Conservation (phyloP, 257 asterid species). For the Gentiana straminea region DNA sequence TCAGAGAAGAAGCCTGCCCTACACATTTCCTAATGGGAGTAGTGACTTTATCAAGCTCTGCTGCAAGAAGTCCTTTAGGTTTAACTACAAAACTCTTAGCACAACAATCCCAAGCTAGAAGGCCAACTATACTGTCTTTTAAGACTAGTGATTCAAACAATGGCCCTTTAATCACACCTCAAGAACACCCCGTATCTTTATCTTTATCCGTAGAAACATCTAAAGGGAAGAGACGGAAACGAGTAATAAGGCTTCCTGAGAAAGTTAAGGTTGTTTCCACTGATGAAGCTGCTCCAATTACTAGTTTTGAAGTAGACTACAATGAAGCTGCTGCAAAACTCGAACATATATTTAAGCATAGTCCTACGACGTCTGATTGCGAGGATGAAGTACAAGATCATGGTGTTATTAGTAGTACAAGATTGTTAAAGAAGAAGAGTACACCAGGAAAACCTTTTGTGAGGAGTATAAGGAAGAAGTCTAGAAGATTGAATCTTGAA, state of each 20-base stretch:
- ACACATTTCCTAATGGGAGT: conserved; percentile 34
- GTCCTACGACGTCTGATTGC: conserved; percentile 30
- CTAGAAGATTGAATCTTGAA: conserved; percentile 58
- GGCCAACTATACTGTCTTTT: conserved; percentile 41
- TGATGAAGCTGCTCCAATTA: conserved; percentile 39
- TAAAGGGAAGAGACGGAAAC: conserved; percentile 34
- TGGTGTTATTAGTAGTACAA: conserved; percentile 27
- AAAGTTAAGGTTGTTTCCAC: conserved; percentile 43
- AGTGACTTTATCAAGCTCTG: conserved; percentile 43
- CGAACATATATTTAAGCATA: conserved; percentile 47
- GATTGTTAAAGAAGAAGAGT: conserved; percentile 28
- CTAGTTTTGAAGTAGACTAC: conserved; percentile 47
- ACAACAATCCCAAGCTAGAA: conserved; percentile 36
- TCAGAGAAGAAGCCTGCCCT: not conserved
- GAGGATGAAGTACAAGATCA: conserved; percentile 29
- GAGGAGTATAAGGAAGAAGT: conserved; percentile 36
- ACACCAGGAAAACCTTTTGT: conserved; percentile 28
- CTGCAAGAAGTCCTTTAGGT: conserved; percentile 28
- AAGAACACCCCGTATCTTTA: conserved; percentile 32
- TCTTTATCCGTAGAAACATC: conserved; percentile 45
- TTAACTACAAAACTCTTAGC: conserved; percentile 24
- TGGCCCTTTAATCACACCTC: conserved; percentile 39
- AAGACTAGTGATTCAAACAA: conserved; percentile 45
- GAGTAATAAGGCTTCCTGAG: conserved; percentile 30
- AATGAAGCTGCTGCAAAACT: conserved; percentile 77